phyloP scores from a whole-genome alignment of 495 filamentous ascomycete genomes.

The Penicillium verhagenii region DNA sequence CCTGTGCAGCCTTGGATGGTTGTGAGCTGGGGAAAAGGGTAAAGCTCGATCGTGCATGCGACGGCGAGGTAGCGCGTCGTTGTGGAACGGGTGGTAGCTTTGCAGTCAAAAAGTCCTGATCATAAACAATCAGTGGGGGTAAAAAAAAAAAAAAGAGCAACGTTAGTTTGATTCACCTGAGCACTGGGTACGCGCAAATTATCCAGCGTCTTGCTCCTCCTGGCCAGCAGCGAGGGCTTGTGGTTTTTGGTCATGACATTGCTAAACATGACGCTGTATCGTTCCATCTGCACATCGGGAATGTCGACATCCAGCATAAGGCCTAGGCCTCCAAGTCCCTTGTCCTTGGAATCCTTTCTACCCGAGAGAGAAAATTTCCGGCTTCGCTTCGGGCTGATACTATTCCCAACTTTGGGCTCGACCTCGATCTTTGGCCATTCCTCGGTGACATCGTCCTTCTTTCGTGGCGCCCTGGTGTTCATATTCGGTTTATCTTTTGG shows the following conservation, averaged over 20 bases:
- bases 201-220: conserved; percentile 68
- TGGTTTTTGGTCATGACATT: conserved; percentile 58
- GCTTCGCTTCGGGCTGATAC: conserved; percentile 6
- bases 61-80: conserved; percentile 60
- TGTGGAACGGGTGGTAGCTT: conserved; percentile 27
- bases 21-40: conserved; percentile 61
- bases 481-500: not conserved
- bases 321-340: conserved; percentile 14
- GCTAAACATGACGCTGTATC: conserved; percentile 95
- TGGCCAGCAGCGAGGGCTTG: conserved; percentile 53
- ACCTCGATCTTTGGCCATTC: conserved; percentile 33
- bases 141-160: too few relatives aligned
- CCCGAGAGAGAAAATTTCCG: conserved; percentile 19
- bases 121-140: not conserved
- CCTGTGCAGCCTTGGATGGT: conserved; percentile 36
- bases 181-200: conserved; percentile 52
- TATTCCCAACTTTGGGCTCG: conserved; percentile 6
- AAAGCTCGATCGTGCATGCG: conserved; percentile 49
- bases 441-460: conserved; percentile 20
- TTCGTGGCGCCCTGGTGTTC: not conserved
- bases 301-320: conserved; percentile 72
- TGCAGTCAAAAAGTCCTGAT: conserved; percentile 20
- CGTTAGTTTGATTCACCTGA: conserved; percentile 25
- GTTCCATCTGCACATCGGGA: conserved; percentile 74
- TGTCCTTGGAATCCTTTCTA: conserved; percentile 14